Conservation (phyloP, 352 stramenopile genomes). For the Globisporangium perplexum region DNA sequence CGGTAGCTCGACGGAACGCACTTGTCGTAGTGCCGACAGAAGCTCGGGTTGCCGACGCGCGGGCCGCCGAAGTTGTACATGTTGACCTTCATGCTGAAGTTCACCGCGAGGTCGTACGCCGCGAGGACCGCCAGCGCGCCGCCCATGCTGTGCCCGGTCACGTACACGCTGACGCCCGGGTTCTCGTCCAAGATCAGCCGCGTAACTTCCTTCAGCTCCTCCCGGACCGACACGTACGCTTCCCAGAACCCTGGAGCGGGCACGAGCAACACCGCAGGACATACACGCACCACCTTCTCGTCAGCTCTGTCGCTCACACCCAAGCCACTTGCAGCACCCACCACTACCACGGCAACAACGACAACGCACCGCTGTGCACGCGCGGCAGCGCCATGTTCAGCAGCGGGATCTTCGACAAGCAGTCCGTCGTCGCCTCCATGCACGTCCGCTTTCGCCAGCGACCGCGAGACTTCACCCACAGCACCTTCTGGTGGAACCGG, state of each 20-base stretch:
- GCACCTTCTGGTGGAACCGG: conserved; percentile 69
- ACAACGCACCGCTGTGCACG: conserved; percentile 66
- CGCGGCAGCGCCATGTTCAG: conserved; percentile 82
- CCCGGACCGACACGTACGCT: conserved; percentile 75
- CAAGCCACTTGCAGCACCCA: background rate
- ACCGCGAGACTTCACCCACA: conserved; percentile 72
- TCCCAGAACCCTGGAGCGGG: conserved; percentile 68
- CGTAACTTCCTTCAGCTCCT: conserved; percentile 72
- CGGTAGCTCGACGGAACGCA: conserved; percentile 76
- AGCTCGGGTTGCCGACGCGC: conserved; percentile 81
- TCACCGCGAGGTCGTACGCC: conserved; percentile 79
- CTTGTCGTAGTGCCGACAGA: conserved; percentile 69
- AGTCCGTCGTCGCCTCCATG: conserved; percentile 50
- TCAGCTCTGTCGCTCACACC: background rate
- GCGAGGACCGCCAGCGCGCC: conserved; percentile 87
- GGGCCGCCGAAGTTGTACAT: conserved; percentile 90
- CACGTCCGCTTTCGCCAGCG: conserved; percentile 45
- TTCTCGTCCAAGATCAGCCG: conserved; percentile 79
- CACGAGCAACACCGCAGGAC: background rate
- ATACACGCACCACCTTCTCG: background rate
- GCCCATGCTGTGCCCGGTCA: conserved; percentile 91
- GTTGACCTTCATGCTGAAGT: conserved; percentile 80
- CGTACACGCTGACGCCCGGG: conserved; percentile 82
- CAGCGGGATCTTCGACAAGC: conserved; percentile 68
- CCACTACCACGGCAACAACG: background rate